phyloP scores from a whole-genome alignment of 108 stramenopile genomes.

The Fragilaria crotonensis region DNA sequence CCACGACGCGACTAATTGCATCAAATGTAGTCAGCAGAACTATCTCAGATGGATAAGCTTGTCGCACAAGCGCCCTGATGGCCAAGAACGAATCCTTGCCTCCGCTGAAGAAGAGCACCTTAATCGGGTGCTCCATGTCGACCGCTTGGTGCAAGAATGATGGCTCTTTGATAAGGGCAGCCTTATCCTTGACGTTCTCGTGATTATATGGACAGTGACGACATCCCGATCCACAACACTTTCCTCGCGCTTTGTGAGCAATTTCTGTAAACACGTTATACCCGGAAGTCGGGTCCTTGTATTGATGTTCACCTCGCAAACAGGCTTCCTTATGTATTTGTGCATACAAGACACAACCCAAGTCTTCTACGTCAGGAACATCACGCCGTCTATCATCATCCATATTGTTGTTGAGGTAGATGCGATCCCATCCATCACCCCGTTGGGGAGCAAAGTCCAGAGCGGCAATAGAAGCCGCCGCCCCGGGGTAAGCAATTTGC shows the following conservation, averaged over 20 bases:
- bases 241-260: constrained; percentile 75
- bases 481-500: constrained; percentile 43
- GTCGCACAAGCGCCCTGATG: constrained; percentile 57
- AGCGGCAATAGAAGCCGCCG: no score
- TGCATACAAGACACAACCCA: no score
- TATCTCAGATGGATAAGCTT: constrained; percentile 15
- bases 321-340: constrained; percentile 56
- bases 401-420: background rate
- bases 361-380: constrained; percentile 26
- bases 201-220: constrained; percentile 90
- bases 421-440: constrained; percentile 3
- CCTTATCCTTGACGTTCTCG: constrained; percentile 66
- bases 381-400: background rate
- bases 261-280: constrained; percentile 85
- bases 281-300: constrained; percentile 80
- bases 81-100: constrained; percentile 92
- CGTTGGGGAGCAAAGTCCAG: constrained; percentile 9
- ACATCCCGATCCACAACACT: constrained; percentile 90
- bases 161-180: constrained; percentile 54
- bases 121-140: constrained; percentile 10
- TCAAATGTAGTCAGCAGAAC: constrained; percentile 89
- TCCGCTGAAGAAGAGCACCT: constrained; percentile 82
- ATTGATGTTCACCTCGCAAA: constrained; percentile 29
- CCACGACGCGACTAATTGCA: constrained; percentile 61
- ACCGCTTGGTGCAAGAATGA: constrained; percentile 47